Conservation (phyloP, 805 yeast species). For the Candida corydali region DNA sequence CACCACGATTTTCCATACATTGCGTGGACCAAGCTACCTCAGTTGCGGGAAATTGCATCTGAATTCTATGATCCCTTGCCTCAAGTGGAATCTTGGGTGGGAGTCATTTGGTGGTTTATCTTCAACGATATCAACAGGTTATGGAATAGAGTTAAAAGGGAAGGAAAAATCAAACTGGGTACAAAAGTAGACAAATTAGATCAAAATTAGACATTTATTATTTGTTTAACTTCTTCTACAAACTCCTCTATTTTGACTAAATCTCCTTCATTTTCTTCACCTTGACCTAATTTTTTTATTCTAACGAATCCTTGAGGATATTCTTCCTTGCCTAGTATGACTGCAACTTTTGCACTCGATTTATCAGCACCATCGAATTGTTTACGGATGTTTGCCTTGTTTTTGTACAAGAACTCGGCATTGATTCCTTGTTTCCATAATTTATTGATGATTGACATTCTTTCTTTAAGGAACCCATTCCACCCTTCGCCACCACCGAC, state of each 20-base stretch:
- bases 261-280: conserved; percentile 81
- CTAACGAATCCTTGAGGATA: conserved; percentile 75
- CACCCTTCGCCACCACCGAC: conserved; percentile 98
- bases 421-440: conserved; percentile 89
- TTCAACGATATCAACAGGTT: conserved; percentile 62
- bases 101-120: conserved; percentile 69
- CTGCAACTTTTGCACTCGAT: conserved; percentile 84
- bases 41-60: conserved; percentile 59
- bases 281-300: conserved; percentile 85
- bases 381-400: conserved; percentile 90
- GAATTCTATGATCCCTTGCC: conserved; percentile 86
- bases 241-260: conserved; percentile 61
- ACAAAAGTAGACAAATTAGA: conserved; percentile 15
- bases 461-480: conserved; percentile 87
- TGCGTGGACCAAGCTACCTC: conserved; percentile 80
- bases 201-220: conserved; percentile 22
- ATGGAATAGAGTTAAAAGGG: conserved; percentile 80
- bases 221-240: conserved; percentile 41
- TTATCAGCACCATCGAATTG: conserved; percentile 98
- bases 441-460: conserved; percentile 79
- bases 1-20: conserved; percentile 94
- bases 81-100: conserved; percentile 70
- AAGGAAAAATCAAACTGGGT: conserved; percentile 34
- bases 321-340: conserved; percentile 94
- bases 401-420: conserved; percentile 86